A percentile compares a stretch with the other conserved stretches of the same genome.
Evolutionary conservation across 2,329 filamentous ascomycete genomes (phyloP).

Genomic region (Sphaerulina vaccinii): DNA sequence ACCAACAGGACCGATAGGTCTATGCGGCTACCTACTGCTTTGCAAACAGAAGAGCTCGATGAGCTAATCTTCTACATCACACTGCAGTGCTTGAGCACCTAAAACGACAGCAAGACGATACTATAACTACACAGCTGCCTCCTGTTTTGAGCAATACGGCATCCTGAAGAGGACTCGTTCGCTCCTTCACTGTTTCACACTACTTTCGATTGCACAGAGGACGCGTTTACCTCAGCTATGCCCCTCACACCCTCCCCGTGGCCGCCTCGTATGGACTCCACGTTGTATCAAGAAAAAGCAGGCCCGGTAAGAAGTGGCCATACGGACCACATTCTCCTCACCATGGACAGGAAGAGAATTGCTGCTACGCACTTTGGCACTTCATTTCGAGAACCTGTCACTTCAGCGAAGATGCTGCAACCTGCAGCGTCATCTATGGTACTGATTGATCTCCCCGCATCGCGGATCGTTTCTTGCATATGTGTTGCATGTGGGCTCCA

Average conservation of each 20-base stretch:
- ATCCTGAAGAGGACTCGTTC: neutral
- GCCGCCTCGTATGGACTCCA: too few relatives aligned
- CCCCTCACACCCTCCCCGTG: too few relatives aligned
- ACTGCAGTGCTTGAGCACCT: neutral
- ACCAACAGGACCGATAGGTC: neutral
- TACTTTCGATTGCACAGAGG: too few relatives aligned
- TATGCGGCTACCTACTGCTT: constrained; percentile 1
- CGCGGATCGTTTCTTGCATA: constrained; percentile 3
- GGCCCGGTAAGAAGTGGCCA: too few relatives aligned
- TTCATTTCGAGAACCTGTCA: neutral
- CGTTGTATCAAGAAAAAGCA: too few relatives aligned
- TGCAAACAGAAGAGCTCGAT: neutral
- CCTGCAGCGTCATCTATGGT: constrained; percentile 2
- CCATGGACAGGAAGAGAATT: neutral
- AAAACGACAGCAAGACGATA: neutral
- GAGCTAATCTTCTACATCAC: neutral
- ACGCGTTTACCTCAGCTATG: too few relatives aligned
- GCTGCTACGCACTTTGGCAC: neutral
- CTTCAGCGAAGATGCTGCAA: neutral
- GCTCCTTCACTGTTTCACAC: too few relatives aligned
- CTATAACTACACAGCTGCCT: neutral
- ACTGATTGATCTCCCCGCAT: neutral
- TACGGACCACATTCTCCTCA: too few relatives aligned
- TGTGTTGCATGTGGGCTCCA: neutral
- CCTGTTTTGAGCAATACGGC: too few relatives aligned